Percentiles rank a stretch among this genome's conserved stretches.
These are phyloP conservation scores for Polytrichum formosum DNA, from an alignment of 225 moss, liverwort and hornwort species.

Conservation along the genomic window DNA sequence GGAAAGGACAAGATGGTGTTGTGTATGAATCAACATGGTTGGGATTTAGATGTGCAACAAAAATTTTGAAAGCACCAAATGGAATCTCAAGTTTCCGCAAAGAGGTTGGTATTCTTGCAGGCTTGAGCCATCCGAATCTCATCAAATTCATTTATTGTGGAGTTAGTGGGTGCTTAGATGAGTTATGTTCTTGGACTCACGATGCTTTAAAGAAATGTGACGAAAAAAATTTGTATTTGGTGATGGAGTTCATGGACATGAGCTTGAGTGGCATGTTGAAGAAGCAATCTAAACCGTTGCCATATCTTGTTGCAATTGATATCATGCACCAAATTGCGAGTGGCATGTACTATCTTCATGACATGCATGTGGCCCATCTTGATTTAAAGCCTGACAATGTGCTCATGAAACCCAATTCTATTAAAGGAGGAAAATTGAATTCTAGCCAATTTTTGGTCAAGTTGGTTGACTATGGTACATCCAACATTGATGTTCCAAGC, in stretches of 20 bases:
- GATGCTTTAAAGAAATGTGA: too few species aligned
- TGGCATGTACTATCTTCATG: neutral
- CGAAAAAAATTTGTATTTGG: neutral
- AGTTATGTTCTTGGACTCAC: neutral
- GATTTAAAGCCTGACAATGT: constrained; percentile 8
- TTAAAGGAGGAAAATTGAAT: neutral
- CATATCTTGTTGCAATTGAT: neutral
- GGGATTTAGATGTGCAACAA: constrained; percentile 16
- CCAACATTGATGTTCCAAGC: neutral
- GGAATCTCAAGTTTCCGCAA: constrained; percentile 1
- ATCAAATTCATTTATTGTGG: constrained; percentile 22
- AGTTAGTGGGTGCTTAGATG: neutral
- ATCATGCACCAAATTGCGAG: neutral
- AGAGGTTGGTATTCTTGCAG: constrained; percentile 9
- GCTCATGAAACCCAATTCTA: neutral
- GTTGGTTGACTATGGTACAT: neutral
- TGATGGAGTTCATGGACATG: neutral
- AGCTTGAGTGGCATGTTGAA: neutral
- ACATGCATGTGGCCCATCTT: neutral
- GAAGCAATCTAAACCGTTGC: neutral
- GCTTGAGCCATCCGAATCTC: constrained; percentile 14
- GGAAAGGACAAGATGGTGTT: neutral
- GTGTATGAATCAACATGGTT: neutral
- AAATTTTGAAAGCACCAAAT: neutral
- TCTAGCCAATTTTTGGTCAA: neutral